phyloP scores from a whole-genome alignment of 306 rosid genomes.

The Purshia tridentata region DNA sequence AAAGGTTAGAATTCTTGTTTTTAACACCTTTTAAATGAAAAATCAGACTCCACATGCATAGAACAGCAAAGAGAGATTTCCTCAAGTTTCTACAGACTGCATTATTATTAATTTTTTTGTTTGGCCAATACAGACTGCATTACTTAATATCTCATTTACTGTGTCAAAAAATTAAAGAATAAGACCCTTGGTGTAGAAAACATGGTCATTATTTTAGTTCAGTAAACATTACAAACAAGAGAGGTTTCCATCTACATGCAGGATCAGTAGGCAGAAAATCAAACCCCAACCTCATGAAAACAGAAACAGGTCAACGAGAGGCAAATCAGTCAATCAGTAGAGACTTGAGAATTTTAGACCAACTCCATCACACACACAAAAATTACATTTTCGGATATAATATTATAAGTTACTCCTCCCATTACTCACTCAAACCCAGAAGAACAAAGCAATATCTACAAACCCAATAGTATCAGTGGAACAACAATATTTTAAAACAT shows the following conservation, averaged over 20 bases:
- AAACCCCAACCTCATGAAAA: neutral
- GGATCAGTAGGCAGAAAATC: neutral
- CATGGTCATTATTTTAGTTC: neutral
- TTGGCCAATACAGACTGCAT: neutral
- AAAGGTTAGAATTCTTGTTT: neutral
- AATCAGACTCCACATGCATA: conserved; percentile 5
- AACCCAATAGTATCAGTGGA: neutral
- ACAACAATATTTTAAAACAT: neutral
- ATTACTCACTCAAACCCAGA: neutral
- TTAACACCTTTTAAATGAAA: neutral
- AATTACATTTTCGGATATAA: neutral
- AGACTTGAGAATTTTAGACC: neutral
- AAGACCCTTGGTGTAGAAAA: neutral
- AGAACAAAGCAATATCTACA: neutral
- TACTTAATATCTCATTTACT: neutral
- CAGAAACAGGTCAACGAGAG: neutral
- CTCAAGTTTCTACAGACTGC: neutral
- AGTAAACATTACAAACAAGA: neutral
- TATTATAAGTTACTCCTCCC: neutral
- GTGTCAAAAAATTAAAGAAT: no score
- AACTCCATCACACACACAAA: neutral
- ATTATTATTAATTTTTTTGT: no score
- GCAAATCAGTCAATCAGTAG: neutral
- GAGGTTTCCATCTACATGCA: neutral
- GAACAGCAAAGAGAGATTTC: neutral